phyloP scores from a whole-genome alignment of 1,139 yeast genomes.

The Debaryomycetaceae sp. region DNA sequence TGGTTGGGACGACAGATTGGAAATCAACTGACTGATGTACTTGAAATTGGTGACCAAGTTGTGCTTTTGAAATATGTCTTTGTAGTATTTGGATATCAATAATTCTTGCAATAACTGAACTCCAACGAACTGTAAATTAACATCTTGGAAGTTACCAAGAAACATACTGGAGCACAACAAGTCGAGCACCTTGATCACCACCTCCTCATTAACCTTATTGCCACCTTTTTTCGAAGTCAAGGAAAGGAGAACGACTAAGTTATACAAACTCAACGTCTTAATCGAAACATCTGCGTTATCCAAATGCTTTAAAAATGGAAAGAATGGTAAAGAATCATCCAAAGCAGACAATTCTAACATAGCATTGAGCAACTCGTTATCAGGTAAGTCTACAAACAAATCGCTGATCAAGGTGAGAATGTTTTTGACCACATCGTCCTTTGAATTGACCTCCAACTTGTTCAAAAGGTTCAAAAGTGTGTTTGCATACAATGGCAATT shows the following conservation, averaged over 20 bases:
- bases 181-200: conserved; percentile 41
- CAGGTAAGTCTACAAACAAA: conserved; percentile 45
- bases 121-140: conserved; percentile 59
- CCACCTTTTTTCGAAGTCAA: conserved; percentile 14
- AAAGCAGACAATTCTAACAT: conserved; percentile 44
- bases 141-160: conserved; percentile 44
- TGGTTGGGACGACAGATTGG: conserved; percentile 33
- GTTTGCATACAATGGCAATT: conserved; percentile 54
- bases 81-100: conserved; percentile 54
- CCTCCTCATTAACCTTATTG: conserved; percentile 24
- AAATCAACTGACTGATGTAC: conserved; percentile 40
- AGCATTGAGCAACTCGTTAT: conserved; percentile 38
- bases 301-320: conserved; percentile 53
- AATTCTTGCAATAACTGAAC: conserved; percentile 66
- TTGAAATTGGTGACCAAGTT: conserved; percentile 52
- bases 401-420: conserved; percentile 69
- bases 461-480: conserved; percentile 55
- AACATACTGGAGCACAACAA: conserved; percentile 37
- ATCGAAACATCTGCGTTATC: conserved; percentile 44
- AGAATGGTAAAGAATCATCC: conserved; percentile 52
- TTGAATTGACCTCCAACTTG: conserved; percentile 38
- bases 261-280: conserved; percentile 44
- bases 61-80: conserved; percentile 54
- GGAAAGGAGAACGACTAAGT: conserved; percentile 39
- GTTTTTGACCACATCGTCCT: conserved; percentile 75